Conservation (phyloP, 805 yeast species). For the Ogataea ramenticola region DNA sequence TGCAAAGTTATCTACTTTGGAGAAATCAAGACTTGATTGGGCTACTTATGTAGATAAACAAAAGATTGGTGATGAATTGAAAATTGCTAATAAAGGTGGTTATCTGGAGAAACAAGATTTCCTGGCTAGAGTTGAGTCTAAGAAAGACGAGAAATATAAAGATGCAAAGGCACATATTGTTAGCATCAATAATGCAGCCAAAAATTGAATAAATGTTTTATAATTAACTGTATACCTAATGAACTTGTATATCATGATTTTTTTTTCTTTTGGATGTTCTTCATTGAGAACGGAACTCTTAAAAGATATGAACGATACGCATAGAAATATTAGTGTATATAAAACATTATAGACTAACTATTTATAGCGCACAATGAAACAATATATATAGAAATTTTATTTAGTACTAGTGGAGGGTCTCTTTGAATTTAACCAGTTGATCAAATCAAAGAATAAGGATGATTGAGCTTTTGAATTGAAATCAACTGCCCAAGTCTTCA, state of each 20-base stretch:
- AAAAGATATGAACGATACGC: no score
- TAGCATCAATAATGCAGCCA: constrained; percentile 1
- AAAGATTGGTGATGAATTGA: constrained; percentile 78
- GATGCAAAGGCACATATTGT: constrained; percentile 23
- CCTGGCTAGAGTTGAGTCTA: constrained; percentile 63
- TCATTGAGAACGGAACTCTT: no score
- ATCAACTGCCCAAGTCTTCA: constrained; percentile 55
- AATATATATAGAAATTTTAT: no score
- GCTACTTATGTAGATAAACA: constrained; percentile 85
- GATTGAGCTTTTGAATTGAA: constrained; percentile 41
- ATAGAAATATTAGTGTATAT: no score
- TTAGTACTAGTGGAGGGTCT: constrained; percentile 16
- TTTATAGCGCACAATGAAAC: no score
- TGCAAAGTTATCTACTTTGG: constrained; percentile 82
- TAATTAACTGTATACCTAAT: no score
- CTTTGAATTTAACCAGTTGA: constrained; percentile 69
- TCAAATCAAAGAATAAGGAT: constrained; percentile 63
- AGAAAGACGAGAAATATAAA: constrained; percentile 43
- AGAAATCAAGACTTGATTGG: constrained; percentile 92
- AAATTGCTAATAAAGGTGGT: constrained; percentile 79
- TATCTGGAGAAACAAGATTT: constrained; percentile 89
- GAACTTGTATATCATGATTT: no score
- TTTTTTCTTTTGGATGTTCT: no score
- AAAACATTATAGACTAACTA: no score
- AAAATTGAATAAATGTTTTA: no score